phyloP scores from a whole-genome alignment of 139 green algal genomes.

The Tetraselmis striata region DNA sequence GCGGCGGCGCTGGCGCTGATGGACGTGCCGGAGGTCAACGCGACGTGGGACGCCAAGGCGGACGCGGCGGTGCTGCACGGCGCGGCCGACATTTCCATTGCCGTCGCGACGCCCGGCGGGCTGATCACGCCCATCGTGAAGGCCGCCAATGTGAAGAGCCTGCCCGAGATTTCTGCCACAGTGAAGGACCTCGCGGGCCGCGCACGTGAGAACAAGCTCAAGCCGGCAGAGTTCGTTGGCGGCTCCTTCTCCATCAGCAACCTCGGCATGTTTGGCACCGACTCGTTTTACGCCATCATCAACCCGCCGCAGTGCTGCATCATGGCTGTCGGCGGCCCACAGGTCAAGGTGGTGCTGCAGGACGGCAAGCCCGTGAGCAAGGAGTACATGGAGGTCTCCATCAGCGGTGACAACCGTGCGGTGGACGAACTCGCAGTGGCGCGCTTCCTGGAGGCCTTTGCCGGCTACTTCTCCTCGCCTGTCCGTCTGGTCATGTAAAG shows the following conservation, averaged over 20 bases:
- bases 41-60: slow-evolving; percentile 38
- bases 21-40: slow-evolving; percentile 66
- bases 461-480: not conserved
- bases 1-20: slow-evolving; percentile 73
- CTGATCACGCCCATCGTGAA: slow-evolving; percentile 89
- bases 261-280: slow-evolving; percentile 88
- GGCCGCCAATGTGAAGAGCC: slow-evolving; percentile 49
- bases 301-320: slow-evolving; percentile 74
- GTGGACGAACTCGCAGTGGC: slow-evolving; percentile 73
- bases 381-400: slow-evolving; percentile 72
- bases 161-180: slow-evolving; percentile 38
- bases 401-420: slow-evolving; percentile 79
- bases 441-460: slow-evolving; percentile 72
- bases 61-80: slow-evolving; percentile 35
- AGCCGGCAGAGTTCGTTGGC: slow-evolving; percentile 86
- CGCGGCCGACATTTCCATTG: slow-evolving; percentile 71
- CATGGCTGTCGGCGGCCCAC: slow-evolving; percentile 54
- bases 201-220: slow-evolving; percentile 79
- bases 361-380: slow-evolving; percentile 25
- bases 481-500: not conserved
- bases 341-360: slow-evolving; percentile 26
- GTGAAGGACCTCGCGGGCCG: slow-evolving; percentile 67
- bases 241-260: slow-evolving; percentile 86
- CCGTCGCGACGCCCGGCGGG: slow-evolving; percentile 78
- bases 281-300: slow-evolving; percentile 88